Evolutionary conservation across 2,329 filamentous ascomycete genomes (phyloP), one percentile per base, ranked within the genome.

Genomic region (Alternaria ethzedia): DNA sequence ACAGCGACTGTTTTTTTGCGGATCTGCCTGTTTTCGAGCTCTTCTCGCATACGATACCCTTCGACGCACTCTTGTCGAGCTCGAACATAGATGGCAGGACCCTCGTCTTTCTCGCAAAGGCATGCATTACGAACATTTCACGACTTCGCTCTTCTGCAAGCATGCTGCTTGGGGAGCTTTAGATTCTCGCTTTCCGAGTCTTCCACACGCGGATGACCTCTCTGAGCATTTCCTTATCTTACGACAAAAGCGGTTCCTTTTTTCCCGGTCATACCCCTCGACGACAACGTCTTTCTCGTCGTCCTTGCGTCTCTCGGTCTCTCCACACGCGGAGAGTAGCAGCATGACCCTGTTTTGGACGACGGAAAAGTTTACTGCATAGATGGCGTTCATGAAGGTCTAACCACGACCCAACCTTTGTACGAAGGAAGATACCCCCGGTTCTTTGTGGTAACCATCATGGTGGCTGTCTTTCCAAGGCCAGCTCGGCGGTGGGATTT

Each of bases 1-100:
- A 83, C 78, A 82, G 81, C 82, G 81, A 82, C 78, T 80, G 79
- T 83, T 83, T 82, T 74, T 77, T 73, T 79, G 78, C 77, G 76
- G 74, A 74, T 74, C 78, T 77, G 77, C 75, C 74, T 79, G 71
- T 75, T 75, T 76, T 78, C 76, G 77, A 78, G 77, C 75, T 76
- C 75, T 71, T 71, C 76, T 65, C 79, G 73, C 75, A 79, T 71
- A 78, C 72, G 76, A 78, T 76, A 77, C 73, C 74, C 77, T 70
- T 74, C 70, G 74, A 77, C 76, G 71, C 71, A 70, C 67, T 70
- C 71, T 65, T 52, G 71, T 75, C 73, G 76, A 78, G 76, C 75
- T 78, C 72, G 78, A 76, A 75, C 66, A 69, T 78, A 71, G 73
- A 78, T 70, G 76, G 73, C 72, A 72, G 74, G 75, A 73, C 75